Conservation (phyloP, 805 yeast species). For the Hemisphaericaspora nanyangensis region DNA sequence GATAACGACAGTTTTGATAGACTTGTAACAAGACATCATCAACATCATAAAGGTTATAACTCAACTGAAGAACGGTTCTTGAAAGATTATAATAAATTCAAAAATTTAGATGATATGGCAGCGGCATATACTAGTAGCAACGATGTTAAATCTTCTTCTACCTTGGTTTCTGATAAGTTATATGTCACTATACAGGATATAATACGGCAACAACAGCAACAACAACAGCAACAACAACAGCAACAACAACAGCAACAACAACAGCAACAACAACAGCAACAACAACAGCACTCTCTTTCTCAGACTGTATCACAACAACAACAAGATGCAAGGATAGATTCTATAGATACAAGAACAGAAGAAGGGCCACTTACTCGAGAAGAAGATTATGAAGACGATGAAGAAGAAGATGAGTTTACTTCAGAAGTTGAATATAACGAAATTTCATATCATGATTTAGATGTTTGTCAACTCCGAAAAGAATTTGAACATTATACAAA, state of each 20-base stretch:
- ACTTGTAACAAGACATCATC: conserved; percentile 18
- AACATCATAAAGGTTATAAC: conserved; percentile 17
- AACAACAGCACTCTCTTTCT: not conserved
- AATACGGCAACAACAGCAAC: conserved; percentile 7
- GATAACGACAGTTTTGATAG: conserved; percentile 18
- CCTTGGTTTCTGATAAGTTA: conserved; percentile 8
- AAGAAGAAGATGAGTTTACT: conserved; percentile 4
- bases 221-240: not conserved
- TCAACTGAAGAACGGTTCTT: conserved; percentile 30
- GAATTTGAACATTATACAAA: conserved; percentile 22
- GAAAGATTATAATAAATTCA: conserved; percentile 26
- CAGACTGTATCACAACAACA: not conserved
- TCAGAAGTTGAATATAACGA: conserved; percentile 1
- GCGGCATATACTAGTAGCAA: conserved; percentile 11
- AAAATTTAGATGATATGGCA: conserved; percentile 30
- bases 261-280: no score
- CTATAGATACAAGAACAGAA: not conserved
- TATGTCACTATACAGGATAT: conserved; percentile 9
- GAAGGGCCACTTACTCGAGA: not conserved
- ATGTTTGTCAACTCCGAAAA: conserved; percentile 23
- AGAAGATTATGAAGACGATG: conserved; percentile 10
- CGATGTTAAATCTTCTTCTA: conserved; percentile 11
- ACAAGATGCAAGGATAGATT: not conserved
- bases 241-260: not conserved
- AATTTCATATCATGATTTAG: conserved; percentile 20